Percentiles rank a stretch among this genome's conserved stretches.
Evolutionary conservation across 169 alveolate genomes (phyloP).

Genomic region (Eimeria sp.): DNA sequence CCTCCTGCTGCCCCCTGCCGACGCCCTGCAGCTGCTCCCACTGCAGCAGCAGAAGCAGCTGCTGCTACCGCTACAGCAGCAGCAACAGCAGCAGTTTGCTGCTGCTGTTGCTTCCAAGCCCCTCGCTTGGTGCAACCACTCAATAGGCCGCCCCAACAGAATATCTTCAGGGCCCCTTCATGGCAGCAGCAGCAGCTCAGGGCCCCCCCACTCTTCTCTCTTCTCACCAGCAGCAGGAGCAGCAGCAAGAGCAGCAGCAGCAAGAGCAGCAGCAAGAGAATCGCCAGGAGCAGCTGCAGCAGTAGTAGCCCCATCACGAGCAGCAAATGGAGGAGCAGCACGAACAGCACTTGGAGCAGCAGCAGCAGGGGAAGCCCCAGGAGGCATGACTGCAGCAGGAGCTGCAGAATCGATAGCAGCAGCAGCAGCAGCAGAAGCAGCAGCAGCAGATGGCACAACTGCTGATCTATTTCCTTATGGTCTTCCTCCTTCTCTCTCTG

Average conservation of each 20-base stretch:
- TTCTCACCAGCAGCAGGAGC: background rate
- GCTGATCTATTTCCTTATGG: conserved; percentile 7
- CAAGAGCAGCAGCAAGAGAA: too few relatives aligned
- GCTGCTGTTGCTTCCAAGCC: background rate
- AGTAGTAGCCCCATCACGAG: too few relatives aligned
- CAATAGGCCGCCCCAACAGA: too few relatives aligned
- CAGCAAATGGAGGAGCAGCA: too few relatives aligned
- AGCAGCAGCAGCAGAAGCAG: conserved; percentile 24
- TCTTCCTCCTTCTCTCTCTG: conserved; percentile 12
- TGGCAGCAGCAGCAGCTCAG: background rate
- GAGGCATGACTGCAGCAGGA: background rate
- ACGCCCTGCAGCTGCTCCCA: conserved; percentile 18
- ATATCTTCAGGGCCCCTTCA: background rate
- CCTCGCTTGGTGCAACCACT: background rate
- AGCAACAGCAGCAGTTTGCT: too few relatives aligned
- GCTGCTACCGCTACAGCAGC: too few relatives aligned
- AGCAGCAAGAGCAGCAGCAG: background rate
- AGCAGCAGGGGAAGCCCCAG: background rate
- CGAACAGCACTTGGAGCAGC: too few relatives aligned
- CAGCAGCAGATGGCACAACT: background rate
- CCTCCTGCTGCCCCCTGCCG: background rate
- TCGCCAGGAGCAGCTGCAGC: too few relatives aligned
- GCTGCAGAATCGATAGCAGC: background rate
- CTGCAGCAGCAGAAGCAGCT: too few relatives aligned
- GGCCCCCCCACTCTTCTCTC: too few relatives aligned